Percentiles rank a stretch among this genome's conserved stretches.
Evolutionary conservation across 768 basidiomycete species (phyloP).

Genomic region (Fomitopsis pulvina): DNA sequence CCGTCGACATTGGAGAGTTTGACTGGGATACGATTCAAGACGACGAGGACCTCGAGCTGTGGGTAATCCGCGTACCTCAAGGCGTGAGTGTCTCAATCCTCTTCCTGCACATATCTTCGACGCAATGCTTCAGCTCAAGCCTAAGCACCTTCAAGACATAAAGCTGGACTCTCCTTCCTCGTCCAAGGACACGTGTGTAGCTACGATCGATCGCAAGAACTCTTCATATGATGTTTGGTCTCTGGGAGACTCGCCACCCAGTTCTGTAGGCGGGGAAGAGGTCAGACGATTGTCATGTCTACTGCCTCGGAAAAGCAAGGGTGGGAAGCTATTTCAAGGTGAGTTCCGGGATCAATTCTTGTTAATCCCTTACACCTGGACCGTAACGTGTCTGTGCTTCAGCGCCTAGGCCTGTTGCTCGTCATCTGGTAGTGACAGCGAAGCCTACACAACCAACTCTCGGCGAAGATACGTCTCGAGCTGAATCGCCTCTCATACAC

Average conservation of each 20-base stretch:
- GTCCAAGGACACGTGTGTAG: conserved; percentile 37
- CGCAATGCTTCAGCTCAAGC: conserved; percentile 43
- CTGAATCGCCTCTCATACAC: conserved; percentile 20
- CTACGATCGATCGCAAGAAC: conserved; percentile 46
- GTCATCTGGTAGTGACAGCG: conserved; percentile 52
- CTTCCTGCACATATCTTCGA: not conserved
- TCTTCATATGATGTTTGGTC: conserved; percentile 62
- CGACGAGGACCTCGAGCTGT: conserved; percentile 56
- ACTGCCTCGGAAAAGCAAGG: conserved; percentile 55
- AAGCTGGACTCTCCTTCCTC: conserved; percentile 39
- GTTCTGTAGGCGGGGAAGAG: conserved; percentile 52
- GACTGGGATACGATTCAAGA: conserved; percentile 62
- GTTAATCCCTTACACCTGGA: not conserved
- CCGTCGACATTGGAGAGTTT: conserved; percentile 39
- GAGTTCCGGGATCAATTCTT: conserved; percentile 7
- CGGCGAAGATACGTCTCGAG: conserved; percentile 10
- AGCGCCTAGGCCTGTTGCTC: conserved; percentile 57
- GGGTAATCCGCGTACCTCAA: conserved; percentile 65
- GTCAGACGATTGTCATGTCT: conserved; percentile 54
- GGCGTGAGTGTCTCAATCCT: conserved; percentile 36
- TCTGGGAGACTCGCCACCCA: conserved; percentile 36
- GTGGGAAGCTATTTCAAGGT: conserved; percentile 56
- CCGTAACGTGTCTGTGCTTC: not conserved
- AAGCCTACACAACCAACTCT: conserved; percentile 31
- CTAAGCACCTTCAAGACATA: conserved; percentile 52